Base-by-base conservation (phyloP, 1,284 basidiomycete genomes). In the Pseudozyma sp. region DNA sequence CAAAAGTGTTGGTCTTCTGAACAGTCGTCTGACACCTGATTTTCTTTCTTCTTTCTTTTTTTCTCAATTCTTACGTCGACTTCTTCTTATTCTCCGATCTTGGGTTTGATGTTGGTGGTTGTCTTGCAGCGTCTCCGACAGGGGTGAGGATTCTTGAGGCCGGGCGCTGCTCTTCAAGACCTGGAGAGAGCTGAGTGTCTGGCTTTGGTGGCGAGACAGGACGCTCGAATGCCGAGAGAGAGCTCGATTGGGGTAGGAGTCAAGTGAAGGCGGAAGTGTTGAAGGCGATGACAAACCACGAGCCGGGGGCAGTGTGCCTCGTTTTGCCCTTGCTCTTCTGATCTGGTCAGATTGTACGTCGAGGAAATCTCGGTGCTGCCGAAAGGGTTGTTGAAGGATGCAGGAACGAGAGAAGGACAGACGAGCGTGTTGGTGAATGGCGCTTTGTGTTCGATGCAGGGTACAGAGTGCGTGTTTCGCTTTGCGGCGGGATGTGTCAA, bases 1-100 rank as follows among this genome's bases (percentile, higher is more conserved):
- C 31, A 30, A 13, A 34, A 56, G 57, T 66, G 64, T 60, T 59
- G 64, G 53, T 66, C 53, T 55, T 46, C 53, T 52, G n/a, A 31
- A 45, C 16, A 34, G 53, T 53, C n/a, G 10, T 24, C 2, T 42
- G 8, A 9, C 10, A 14, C 35, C 35, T 37, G 37, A 14, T 24
- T 48, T 29, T 42, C 14, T 49, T 46, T 42, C 24, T 54, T 45
- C 37, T 16, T 6, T 37, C 19, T 54, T 45, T 50, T 43, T 43
- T 13, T 48, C 42, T 33, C 24, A n/a, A 13, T 19, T 46, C 39
- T 44, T 58, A 53, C 30, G 31, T n/a, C 10, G 9, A 47, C 6
- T 17, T 37, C 13, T n/a, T 31, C n/a, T 33, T 47, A 5, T 33
- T 33, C 5, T 31, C n/a, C 40, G 40, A 42, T 42, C n/a, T 42